These are phyloP conservation scores for Plenodomus lindquistii DNA, from an alignment of 2,329 filamentous ascomycete genomes.

Conservation along the genomic window DNA sequence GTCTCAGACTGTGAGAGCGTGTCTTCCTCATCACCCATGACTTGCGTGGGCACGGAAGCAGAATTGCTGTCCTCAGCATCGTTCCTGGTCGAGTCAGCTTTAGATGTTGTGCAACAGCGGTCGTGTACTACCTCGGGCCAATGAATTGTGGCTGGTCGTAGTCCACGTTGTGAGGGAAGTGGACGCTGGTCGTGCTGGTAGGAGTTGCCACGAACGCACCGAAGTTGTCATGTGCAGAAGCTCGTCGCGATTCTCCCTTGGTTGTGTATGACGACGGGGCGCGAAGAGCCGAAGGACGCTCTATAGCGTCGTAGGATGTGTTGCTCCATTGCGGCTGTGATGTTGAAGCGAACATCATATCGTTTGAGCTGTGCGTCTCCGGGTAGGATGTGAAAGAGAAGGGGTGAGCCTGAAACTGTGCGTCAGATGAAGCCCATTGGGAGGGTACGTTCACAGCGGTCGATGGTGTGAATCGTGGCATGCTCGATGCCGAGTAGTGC, in stretches of 20 bases:
- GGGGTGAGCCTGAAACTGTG: constrained; percentile 30
- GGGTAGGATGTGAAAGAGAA: constrained; percentile 34
- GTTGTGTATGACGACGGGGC: constrained; percentile 34
- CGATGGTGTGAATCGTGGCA: constrained; percentile 26
- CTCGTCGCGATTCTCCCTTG: constrained; percentile 24
- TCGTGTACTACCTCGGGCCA: constrained; percentile 22
- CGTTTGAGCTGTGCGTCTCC: constrained; percentile 18
- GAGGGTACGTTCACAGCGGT: constrained; percentile 21
- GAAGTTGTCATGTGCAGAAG: constrained; percentile 31
- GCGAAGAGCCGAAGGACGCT: constrained; percentile 25
- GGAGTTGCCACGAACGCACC: constrained; percentile 38
- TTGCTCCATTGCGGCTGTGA: constrained; percentile 28
- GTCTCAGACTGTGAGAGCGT: constrained; percentile 31
- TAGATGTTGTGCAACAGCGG: not conserved
- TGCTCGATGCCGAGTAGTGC: constrained; percentile 31
- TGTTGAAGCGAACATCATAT: constrained; percentile 28
- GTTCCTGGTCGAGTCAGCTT: constrained; percentile 18
- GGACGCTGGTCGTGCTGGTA: constrained; percentile 31
- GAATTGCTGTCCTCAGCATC: constrained; percentile 34
- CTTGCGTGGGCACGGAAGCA: constrained; percentile 27
- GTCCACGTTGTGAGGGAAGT: constrained; percentile 26
- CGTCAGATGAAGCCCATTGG: constrained; percentile 30
- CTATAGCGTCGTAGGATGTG: constrained; percentile 22
- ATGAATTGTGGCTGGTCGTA: constrained; percentile 26
- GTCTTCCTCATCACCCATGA: constrained; percentile 36